Conservation (phyloP, 1,284 basidiomycete genomes). For the Lignosus rhinocerotis region DNA sequence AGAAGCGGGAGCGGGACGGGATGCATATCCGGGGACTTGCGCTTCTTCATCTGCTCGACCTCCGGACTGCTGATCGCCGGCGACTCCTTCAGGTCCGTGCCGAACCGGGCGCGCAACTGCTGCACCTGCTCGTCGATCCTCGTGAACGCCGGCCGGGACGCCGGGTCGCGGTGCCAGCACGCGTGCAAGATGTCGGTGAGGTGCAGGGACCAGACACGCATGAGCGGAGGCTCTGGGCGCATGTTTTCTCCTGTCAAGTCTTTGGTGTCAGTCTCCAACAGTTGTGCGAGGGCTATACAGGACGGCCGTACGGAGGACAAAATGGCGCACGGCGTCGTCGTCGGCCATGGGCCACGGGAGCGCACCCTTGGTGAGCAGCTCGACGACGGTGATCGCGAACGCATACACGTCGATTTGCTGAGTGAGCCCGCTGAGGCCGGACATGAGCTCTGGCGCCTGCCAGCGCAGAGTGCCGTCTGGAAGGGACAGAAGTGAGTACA, state of each 20-base stretch:
- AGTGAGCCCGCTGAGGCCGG: slow-evolving; percentile 51
- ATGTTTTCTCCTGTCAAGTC: slow-evolving; percentile 49
- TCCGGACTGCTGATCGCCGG: slow-evolving; percentile 21
- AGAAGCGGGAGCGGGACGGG: slow-evolving; percentile 36
- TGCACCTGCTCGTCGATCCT: slow-evolving; percentile 43
- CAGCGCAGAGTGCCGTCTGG: slow-evolving; percentile 65
- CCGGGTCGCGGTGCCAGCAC: slow-evolving; percentile 53
- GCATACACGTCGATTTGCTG: slow-evolving; percentile 70
- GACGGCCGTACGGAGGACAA: slow-evolving; percentile 56
- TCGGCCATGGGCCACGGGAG: slow-evolving; percentile 61
- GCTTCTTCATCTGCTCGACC: slow-evolving; percentile 20
- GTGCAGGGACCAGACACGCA: slow-evolving; percentile 27
- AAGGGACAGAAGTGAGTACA: neutral
- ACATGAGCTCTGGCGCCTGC: slow-evolving; percentile 74
- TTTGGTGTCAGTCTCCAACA: neutral
- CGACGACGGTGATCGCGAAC: slow-evolving; percentile 70
- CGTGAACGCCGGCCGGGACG: slow-evolving; percentile 48
- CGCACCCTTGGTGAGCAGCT: slow-evolving; percentile 64
- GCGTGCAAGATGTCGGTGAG: slow-evolving; percentile 41
- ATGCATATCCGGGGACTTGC: slow-evolving; percentile 39
- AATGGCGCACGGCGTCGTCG: slow-evolving; percentile 57
- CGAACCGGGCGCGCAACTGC: slow-evolving; percentile 35
- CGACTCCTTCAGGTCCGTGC: slow-evolving; percentile 32
- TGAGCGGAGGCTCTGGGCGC: slow-evolving; percentile 50
- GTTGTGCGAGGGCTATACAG: neutral